Evolutionary conservation across 73 alveolate species (phyloP), one percentile per base, ranked within the genome.

Genomic region (Uronychia setigera): DNA sequence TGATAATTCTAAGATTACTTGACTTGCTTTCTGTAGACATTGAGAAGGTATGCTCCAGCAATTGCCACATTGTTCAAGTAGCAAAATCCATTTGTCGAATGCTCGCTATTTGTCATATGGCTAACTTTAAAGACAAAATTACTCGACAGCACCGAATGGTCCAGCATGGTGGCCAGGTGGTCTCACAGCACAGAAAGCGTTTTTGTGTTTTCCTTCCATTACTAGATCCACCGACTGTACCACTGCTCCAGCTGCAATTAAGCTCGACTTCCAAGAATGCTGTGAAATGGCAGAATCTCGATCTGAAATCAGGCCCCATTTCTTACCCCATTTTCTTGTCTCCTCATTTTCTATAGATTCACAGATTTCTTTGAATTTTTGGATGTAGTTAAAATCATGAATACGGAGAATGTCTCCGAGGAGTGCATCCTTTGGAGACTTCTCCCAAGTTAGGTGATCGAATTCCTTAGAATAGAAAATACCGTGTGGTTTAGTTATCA

Each of bases 151-250:
- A 60, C 99, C 99, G 46, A 59, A 93, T 74, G 82, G 91, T 0
- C 98, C 99, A 1, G 98, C 99, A 90, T 95, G 98, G 80, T 96
- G 99, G 0, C 99, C 99, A 14, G 98, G 99, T 13, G 99, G 99
- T 76, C 99, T 82, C 1, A 97, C 93, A 33, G 97, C 94, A 58
- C 98, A 97, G 83, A 98, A 98, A 11, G 99, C 99, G 76, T 98
- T 98, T 76, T 85, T 85, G 13, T 94, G 94, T 26, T 92, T 35
- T 28, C 93, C 93, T 35, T 76, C 59, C 95, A 97, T 92, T 19
- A 97, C 96, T 31, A 60, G 80, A 80, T 95, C 99, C 29, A 93
- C 94, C 0, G 99, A 99, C 60, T 98, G 97, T 35, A 96, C 87
- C 32, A 96, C 98, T 33, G 98, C 93, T 1, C 99, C 99, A 31